Evolutionary conservation across 148 eudicot species (phyloP).

Genomic region (Cornus kousa): DNA sequence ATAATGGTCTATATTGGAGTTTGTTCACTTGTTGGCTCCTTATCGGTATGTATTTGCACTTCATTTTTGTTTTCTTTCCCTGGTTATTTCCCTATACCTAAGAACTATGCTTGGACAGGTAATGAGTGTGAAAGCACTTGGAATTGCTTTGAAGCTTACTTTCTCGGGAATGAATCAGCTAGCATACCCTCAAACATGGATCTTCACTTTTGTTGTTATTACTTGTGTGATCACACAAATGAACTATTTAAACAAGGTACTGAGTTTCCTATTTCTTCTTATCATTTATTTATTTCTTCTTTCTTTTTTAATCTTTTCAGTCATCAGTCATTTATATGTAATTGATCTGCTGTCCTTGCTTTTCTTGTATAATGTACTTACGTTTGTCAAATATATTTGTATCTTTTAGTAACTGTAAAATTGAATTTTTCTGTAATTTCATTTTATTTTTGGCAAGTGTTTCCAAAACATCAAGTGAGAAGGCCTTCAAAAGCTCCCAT

Average conservation of each 20-base stretch:
- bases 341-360: too few species aligned
- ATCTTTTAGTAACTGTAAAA: too few species aligned
- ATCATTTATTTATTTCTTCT: neutral
- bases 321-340: too few species aligned
- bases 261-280: neutral
- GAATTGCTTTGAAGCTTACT: conserved; percentile 68
- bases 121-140: conserved; percentile 74
- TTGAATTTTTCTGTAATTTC: too few species aligned
- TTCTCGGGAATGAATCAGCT: conserved; percentile 67
- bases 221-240: conserved; percentile 60
- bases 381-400: too few species aligned
- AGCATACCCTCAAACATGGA: conserved; percentile 67
- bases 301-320: too few species aligned
- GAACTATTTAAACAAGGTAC: conserved; percentile 75
- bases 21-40: conserved; percentile 68
- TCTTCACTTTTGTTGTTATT: conserved; percentile 45
- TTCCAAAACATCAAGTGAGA: too few species aligned
- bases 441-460: too few species aligned
- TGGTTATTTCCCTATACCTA: conserved; percentile 5
- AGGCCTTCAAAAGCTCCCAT: too few species aligned
- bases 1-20: conserved; percentile 70
- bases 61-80: neutral
- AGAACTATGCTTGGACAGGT: conserved; percentile 43
- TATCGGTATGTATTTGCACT: conserved; percentile 44
- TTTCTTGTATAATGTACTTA: too few species aligned